phyloP scores from a whole-genome alignment of 768 basidiomycete species.

The Tricholoma hemisulphureum region DNA sequence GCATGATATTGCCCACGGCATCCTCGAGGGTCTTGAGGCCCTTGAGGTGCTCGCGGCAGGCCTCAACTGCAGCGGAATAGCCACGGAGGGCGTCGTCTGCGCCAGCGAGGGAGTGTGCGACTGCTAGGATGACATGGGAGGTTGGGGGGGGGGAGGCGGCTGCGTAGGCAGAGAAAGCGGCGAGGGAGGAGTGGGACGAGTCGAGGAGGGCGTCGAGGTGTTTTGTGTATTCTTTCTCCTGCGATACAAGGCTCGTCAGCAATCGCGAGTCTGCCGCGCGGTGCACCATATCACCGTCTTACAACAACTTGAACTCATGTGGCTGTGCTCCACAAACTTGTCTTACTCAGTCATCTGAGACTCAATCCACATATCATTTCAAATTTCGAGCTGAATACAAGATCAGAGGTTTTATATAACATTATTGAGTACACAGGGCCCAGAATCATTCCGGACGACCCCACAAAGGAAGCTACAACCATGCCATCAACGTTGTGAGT shows the following conservation, averaged over 20 bases:
- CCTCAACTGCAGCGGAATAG: slow-evolving; percentile 60
- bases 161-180: slow-evolving; percentile 72
- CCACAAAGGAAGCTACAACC: too few species aligned
- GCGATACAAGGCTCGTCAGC: slow-evolving; percentile 60
- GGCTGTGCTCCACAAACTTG: too few species aligned
- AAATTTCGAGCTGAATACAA: too few species aligned
- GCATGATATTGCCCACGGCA: slow-evolving; percentile 64
- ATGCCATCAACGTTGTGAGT: too few species aligned
- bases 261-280: slow-evolving; percentile 63
- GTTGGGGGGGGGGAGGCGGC: slow-evolving; percentile 58
- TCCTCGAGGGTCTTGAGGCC: slow-evolving; percentile 67
- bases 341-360: too few species aligned
- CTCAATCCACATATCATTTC: too few species aligned
- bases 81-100: slow-evolving; percentile 68
- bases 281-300: too few species aligned
- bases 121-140: slow-evolving; percentile 52
- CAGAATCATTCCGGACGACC: too few species aligned
- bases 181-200: slow-evolving; percentile 56
- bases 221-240: slow-evolving; percentile 72
- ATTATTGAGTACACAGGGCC: too few species aligned
- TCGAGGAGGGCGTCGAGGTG: slow-evolving; percentile 58
- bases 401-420: too few species aligned
- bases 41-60: slow-evolving; percentile 62
- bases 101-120: slow-evolving; percentile 56
- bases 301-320: too few species aligned